Percentiles rank a stretch among this genome's conserved stretches.
phyloP scores from a whole-genome alignment of 441 rosid species.

The Isatis lusitanica region DNA sequence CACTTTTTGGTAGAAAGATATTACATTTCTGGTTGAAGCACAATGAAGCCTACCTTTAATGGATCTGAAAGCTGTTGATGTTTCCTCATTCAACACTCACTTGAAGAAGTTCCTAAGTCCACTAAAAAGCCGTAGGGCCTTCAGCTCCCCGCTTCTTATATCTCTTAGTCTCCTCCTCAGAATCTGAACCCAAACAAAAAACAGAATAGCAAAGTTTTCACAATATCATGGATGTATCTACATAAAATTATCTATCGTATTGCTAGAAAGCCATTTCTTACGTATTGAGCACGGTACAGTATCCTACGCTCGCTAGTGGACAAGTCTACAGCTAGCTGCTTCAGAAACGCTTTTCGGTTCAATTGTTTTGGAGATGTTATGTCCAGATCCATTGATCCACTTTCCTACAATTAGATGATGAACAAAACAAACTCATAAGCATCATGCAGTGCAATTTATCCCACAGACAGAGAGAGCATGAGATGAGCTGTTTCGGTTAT shows the following conservation, averaged over 20 bases:
- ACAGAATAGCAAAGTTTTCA: neutral
- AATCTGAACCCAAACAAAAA: slow-evolving; percentile 39
- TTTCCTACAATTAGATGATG: slow-evolving; percentile 51
- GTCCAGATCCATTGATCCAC: slow-evolving; percentile 95
- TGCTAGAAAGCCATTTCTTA: slow-evolving; percentile 43
- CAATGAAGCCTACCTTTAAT: slow-evolving; percentile 11
- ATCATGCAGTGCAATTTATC: neutral
- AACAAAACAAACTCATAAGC: slow-evolving; percentile 17
- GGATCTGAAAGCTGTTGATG: slow-evolving; percentile 12
- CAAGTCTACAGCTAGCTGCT: slow-evolving; percentile 94
- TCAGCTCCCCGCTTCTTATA: slow-evolving; percentile 85
- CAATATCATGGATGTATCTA: neutral
- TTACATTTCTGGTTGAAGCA: slow-evolving; percentile 17
- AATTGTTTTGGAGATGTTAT: slow-evolving; percentile 92
- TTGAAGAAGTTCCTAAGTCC: slow-evolving; percentile 72
- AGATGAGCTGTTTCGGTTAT: neutral
- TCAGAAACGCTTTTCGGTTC: slow-evolving; percentile 78
- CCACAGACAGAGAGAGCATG: neutral
- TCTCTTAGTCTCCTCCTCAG: slow-evolving; percentile 85
- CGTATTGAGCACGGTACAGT: slow-evolving; percentile 84
- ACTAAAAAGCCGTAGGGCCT: slow-evolving; percentile 67
- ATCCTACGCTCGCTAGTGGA: slow-evolving; percentile 84
- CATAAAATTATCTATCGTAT: neutral
- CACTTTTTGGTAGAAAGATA: neutral
- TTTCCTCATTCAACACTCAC: slow-evolving; percentile 36